A percentile compares a stretch with the other conserved stretches of the same genome.
These are phyloP conservation scores for Leccinum disarticulatum DNA, from an alignment of 768 basidiomycete genomes.

Conservation along the genomic window DNA sequence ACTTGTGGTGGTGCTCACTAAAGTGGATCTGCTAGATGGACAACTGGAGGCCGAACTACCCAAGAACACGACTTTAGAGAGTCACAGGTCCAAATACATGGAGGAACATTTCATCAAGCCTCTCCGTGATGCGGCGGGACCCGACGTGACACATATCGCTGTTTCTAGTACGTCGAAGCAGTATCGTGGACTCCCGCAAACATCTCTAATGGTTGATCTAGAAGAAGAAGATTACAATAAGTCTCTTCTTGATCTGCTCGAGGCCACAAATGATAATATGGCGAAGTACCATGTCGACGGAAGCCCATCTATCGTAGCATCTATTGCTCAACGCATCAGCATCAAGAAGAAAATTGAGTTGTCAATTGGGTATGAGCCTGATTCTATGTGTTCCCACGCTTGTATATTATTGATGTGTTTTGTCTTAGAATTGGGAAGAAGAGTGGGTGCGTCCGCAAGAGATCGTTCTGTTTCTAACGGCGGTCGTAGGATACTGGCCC, in stretches of 20 bases:
- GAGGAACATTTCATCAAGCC: slow-evolving; percentile 2
- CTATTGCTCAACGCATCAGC: no score
- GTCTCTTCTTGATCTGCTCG: slow-evolving; percentile 1
- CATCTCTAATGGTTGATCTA: neutral
- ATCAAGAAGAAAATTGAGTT: no score
- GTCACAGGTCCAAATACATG: neutral
- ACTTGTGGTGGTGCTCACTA: no score
- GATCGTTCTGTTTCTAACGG: no score
- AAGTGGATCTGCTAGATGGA: neutral
- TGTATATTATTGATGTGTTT: no score
- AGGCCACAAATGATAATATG: neutral
- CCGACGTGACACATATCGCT: slow-evolving; percentile 1
- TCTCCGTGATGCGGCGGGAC: neutral
- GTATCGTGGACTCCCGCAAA: neutral
- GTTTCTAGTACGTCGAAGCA: slow-evolving; percentile 10
- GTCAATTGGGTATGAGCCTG: no score
- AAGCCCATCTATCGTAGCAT: no score
- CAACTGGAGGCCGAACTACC: slow-evolving; percentile 5
- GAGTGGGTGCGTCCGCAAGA: no score
- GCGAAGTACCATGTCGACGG: no score
- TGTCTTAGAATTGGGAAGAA: no score
- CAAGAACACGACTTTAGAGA: neutral
- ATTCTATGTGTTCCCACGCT: no score
- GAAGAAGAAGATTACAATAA: slow-evolving; percentile 2
- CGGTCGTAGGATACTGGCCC: no score